These are phyloP conservation scores for Nothophoma quercina DNA, from an alignment of 2,329 filamentous ascomycete species.

Conservation along the genomic window DNA sequence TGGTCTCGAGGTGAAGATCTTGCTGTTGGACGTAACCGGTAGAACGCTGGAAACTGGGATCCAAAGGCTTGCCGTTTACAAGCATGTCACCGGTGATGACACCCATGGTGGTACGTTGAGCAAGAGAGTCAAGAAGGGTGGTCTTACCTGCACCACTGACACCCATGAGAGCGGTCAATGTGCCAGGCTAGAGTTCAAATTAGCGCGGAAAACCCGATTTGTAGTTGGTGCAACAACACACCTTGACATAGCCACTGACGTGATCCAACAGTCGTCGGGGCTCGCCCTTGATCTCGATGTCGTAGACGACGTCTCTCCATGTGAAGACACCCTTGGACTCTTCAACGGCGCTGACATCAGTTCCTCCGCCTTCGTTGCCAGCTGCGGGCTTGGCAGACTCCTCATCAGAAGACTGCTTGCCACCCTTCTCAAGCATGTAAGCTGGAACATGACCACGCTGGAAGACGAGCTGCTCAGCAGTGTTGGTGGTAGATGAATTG, in stretches of 20 bases:
- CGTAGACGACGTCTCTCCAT: conserved; percentile 45
- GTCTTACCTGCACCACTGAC: conserved; percentile 51
- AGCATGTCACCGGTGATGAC: conserved; percentile 51
- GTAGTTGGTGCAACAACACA: too few relatives aligned
- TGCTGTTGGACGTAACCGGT: conserved; percentile 52
- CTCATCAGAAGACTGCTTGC: conserved; percentile 43
- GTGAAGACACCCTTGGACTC: conserved; percentile 54
- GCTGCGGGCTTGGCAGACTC: conserved; percentile 41
- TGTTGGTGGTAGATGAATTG: conserved; percentile 68
- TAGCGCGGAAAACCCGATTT: too few relatives aligned
- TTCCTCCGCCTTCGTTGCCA: conserved; percentile 40
- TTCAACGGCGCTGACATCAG: conserved; percentile 49
- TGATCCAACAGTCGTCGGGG: conserved; percentile 62
- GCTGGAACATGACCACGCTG: conserved; percentile 53
- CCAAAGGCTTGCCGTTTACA: conserved; percentile 47
- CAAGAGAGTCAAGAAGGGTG: conserved; percentile 47
- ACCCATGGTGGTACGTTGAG: conserved; percentile 46
- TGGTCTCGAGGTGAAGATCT: conserved; percentile 50
- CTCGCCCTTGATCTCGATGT: conserved; percentile 52
- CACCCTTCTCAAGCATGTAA: conserved; percentile 45
- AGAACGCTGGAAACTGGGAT: conserved; percentile 47
- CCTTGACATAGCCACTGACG: conserved; percentile 64
- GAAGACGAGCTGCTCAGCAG: conserved; percentile 75
- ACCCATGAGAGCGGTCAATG: conserved; percentile 52
- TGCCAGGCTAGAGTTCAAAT: too few relatives aligned